These are phyloP conservation scores for Leucaena leucocephala DNA, from an alignment of 306 rosid species.

Conservation along the genomic window DNA sequence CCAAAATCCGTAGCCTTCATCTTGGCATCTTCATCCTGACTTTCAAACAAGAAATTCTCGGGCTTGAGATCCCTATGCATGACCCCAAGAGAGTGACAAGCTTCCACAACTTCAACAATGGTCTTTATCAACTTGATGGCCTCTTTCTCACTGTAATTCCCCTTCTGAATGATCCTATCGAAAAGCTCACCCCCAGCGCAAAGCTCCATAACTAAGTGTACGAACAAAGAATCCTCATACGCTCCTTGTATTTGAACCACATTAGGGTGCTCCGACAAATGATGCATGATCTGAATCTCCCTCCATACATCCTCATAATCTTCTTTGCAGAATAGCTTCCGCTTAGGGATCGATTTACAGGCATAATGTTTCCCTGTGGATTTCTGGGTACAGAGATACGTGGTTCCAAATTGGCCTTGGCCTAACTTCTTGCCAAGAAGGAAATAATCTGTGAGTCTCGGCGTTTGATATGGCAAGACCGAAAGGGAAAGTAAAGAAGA, in stretches of 20 bases:
- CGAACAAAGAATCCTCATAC: constrained; percentile 80
- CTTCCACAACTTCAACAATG: constrained; percentile 83
- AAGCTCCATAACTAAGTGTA: constrained; percentile 52
- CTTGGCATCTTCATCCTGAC: constrained; percentile 43
- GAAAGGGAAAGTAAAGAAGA: constrained; percentile 24
- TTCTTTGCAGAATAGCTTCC: constrained; percentile 72
- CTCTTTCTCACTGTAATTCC: constrained; percentile 19
- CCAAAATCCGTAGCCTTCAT: constrained; percentile 58
- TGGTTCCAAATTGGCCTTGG: constrained; percentile 89
- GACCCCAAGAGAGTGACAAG: constrained; percentile 80
- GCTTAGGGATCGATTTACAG: constrained; percentile 89
- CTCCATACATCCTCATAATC: constrained; percentile 92
- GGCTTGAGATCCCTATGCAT: constrained; percentile 41
- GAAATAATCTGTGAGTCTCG: constrained; percentile 71
- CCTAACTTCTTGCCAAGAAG: constrained; percentile 82
- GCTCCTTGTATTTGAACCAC: constrained; percentile 82
- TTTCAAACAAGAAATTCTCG: constrained; percentile 55
- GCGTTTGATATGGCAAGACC: constrained; percentile 77
- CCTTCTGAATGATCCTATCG: constrained; percentile 15
- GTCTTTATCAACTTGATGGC: constrained; percentile 60
- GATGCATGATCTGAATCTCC: constrained; percentile 94
- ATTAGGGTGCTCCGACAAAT: constrained; percentile 69
- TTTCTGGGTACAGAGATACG: constrained; percentile 70
- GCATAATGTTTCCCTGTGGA: constrained; percentile 59
- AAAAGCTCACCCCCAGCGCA: constrained; percentile 25